Evolutionary conservation across 2,329 filamentous ascomycete species (phyloP), one percentile per base, ranked within the genome.

Genomic region (Colletotrichum plurivorum): DNA sequence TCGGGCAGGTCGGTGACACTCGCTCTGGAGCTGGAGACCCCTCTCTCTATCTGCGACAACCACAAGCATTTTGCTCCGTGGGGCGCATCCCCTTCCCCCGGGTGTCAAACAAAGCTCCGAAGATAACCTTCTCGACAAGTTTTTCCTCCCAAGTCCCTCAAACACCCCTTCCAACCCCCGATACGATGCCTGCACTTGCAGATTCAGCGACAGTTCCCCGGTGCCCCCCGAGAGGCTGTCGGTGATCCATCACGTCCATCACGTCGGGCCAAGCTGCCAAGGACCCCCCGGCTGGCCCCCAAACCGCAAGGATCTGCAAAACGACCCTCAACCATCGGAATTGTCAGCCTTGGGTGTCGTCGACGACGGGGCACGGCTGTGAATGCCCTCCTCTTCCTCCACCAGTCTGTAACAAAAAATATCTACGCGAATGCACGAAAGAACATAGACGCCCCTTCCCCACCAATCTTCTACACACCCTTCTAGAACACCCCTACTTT

Each of bases 111-210:
- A 68, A 68, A 64, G 46, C 51, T 67, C 62, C 56, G 63, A 65
- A 69, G 56, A 69, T 69, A 51, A 61, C 56, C 62, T 69, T 61
- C 51, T 56, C 51, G 36, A 60, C 43, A 69, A 56, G 54, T 41
- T 41, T 46, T 39, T 54, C n/a, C 27, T 45, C 31, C 31, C 48
- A 54, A 15, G 31, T 39, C 20, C 41, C 31, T 36, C 7, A 36
- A 36, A 36, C 31, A 36, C 31, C 31, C 31, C 31, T 36, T 36
- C 16, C 41, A 43, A 53, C 61, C 18, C 18, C 49, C 27, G 20
- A 55, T 25, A 43, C 55, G 45, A 66, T 66, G 51, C 66, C 56
- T 66, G 55, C 49, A 60, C 61, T 49, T 51, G 55, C 66, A 66
- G 43, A 60, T 43, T 59, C 56, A 31, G 56, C 55, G 43, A 59